Base-by-base conservation (phyloP, 2,329 filamentous ascomycete genomes). In the Pleurostoma richardsiae region DNA sequence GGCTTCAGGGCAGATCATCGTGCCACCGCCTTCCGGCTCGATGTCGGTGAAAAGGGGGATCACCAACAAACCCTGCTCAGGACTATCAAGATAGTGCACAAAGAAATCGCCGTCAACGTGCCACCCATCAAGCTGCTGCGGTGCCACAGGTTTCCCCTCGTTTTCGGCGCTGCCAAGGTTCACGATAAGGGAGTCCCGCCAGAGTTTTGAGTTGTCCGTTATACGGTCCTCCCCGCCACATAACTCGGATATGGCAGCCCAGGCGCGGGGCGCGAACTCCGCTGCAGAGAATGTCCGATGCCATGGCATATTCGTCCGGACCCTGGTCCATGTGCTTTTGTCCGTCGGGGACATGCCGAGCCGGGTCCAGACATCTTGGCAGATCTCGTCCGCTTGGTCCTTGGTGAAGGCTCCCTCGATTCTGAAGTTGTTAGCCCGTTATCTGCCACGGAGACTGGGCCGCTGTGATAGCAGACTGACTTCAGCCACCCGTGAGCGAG, bases 71-170 rank as follows among this genome's bases (percentile, higher is more conserved):
- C 72, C 85, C 61, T 88, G 85, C 65, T 88, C 85, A 0, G 79
- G 79, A 26, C 78, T 83, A 59, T 88, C 84, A 33, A 88, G 75
- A 54, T 83, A 88, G 66, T 88, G 84, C 4, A 84, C 73, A 59
- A 88, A 88, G 62, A 86, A 87, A 54, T 88, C 83, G 6, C 84
- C 83, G 62, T 87, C 83, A 19, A 85, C 80, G 62, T 87, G 84
- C 83, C 84, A 88, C 27, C 70, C 70, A 6, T 69, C 57, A 27
- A 86, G 65, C 1, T 79, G 71, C 43, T 73, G 68, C 0, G 80
- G 80, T 33, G 70, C 63, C 3, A 74, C 62, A 6, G 72, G 68
- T 43, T 69, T 70, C 4, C 75, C 73, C 49, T 79, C 75, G 51
- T 67, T 67, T 43, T 76, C 72, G 1, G 72, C 59, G 2, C 72